Base-by-base conservation (phyloP, 371 early-diverging fungal genomes). In the Cokeromyces recurvatus region DNA sequence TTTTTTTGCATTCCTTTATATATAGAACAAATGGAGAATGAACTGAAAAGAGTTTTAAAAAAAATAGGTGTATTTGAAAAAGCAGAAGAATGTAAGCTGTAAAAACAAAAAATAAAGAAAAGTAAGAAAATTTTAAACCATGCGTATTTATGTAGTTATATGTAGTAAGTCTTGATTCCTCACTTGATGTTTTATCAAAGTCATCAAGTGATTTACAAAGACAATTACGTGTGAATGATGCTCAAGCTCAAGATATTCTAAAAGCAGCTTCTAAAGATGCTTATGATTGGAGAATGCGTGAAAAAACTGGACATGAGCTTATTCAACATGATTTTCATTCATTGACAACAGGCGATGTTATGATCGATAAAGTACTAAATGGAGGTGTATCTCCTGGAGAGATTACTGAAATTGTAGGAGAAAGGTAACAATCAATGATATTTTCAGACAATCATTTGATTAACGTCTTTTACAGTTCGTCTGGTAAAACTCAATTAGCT, bases 401-500 rank as follows among this genome's bases (percentile, higher is more conserved):
- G n/a, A 63, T 90, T 6, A 78, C 78, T 1, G 85, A 85, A 51
- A 55, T 85, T 12, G 82, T 81, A 5, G 85, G 85, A 2, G 82
- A 81, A 51, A 78, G 78, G 78, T 76, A 53, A 22, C 35, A 11
- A 22, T n/a, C n/a, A n/a, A n/a, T n/a, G n/a, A n/a, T n/a, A n/a
- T n/a, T n/a, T n/a, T n/a, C n/a, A n/a, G 4, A 6, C 2, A 10
- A 27, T 7, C 19, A 40, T 21, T 17, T 24, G 2, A 3, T 12
- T 17, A 45, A 32, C 10, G 10, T 16, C 11, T 19, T 22, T 7
- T 22, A 27, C 38, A 86, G 87, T 42, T 85, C 81, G 19, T 67
- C 82, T 7, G 92, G 91, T 14, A 92, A 92, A 51, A 86, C 91
- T 2, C 88, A 89, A 53, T 59, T 92, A 14, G 85, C 84, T n/a